Percentiles rank a stretch among this genome's conserved stretches.
Conservation (phyloP, 345 rosid genomes). For the Eucalyptus polyanthemos region DNA sequence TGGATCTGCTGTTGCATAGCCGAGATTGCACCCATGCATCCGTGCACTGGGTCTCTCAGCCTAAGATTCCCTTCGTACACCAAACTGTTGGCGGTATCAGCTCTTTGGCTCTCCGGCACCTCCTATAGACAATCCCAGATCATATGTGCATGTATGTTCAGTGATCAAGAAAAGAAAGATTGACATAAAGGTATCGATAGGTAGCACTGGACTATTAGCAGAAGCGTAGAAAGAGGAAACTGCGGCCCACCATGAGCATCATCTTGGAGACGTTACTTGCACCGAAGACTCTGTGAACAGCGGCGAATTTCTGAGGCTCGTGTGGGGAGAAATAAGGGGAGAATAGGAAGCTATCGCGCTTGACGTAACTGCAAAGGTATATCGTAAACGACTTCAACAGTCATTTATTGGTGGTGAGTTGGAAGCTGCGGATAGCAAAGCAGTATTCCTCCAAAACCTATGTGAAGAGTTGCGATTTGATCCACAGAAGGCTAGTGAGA, state of each 20-base stretch:
- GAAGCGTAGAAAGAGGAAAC: background rate
- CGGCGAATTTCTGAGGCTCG: constrained; percentile 66
- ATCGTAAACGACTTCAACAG: constrained; percentile 65
- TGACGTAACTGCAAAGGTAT: constrained; percentile 80
- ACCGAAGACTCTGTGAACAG: constrained; percentile 70
- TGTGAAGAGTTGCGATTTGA: constrained; percentile 86
- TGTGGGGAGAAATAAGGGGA: constrained; percentile 71
- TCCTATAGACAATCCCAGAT: constrained; percentile 18
- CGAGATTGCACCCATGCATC: constrained; percentile 65
- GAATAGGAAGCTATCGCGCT: constrained; percentile 44
- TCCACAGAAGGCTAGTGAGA: constrained; percentile 66
- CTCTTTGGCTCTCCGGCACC: constrained; percentile 58
- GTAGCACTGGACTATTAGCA: background rate
- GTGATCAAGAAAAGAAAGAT: background rate
- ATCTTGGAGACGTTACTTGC: constrained; percentile 77
- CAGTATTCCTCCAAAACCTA: constrained; percentile 67
- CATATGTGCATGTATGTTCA: background rate
- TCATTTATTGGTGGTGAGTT: constrained; percentile 71
- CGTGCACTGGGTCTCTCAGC: constrained; percentile 65
- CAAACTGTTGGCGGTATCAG: constrained; percentile 58
- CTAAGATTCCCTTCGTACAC: constrained; percentile 64
- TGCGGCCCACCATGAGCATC: constrained; percentile 39
- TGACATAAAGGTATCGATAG: background rate
- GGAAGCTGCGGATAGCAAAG: constrained; percentile 36
- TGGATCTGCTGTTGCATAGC: constrained; percentile 59